phyloP scores from a whole-genome alignment of 2,329 filamentous ascomycete species.

The Aspergillus carbonarius region DNA sequence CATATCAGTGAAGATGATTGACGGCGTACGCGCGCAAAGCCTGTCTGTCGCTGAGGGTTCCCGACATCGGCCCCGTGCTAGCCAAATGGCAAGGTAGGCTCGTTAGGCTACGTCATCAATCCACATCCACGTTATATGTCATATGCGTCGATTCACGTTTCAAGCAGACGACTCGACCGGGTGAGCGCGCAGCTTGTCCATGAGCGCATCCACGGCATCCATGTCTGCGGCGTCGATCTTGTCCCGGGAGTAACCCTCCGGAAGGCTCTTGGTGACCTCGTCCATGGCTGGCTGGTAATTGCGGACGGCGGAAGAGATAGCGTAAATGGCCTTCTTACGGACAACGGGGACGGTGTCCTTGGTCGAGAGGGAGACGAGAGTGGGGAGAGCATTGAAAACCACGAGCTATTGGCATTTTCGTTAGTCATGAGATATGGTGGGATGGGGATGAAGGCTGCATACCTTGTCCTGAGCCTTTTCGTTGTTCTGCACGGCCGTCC shows the following conservation, averaged over 20 bases:
- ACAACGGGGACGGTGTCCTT: constrained; percentile 63
- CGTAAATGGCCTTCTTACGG: constrained; percentile 84
- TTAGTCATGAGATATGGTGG: neutral
- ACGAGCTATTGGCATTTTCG: constrained; percentile 45
- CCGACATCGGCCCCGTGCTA: neutral
- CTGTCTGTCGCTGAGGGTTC: neutral
- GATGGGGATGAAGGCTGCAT: constrained; percentile 22
- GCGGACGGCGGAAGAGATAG: constrained; percentile 78
- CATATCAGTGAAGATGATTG: neutral
- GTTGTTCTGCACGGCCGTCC: constrained; percentile 97
- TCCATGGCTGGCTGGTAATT: constrained; percentile 81
- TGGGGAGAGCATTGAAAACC: constrained; percentile 65
- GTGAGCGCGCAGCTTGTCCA: constrained; percentile 62
- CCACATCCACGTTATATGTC: neutral
- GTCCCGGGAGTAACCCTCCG: constrained; percentile 57
- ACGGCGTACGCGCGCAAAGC: neutral
- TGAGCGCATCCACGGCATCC: constrained; percentile 76
- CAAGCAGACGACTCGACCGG: constrained; percentile 28
- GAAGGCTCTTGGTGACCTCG: constrained; percentile 65
- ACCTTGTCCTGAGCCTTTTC: constrained; percentile 74
- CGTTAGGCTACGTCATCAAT: neutral
- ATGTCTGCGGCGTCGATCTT: constrained; percentile 82
- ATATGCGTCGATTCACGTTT: neutral
- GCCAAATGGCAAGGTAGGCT: neutral
- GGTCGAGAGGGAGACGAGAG: constrained; percentile 64